Evolutionary conservation across 164 flowering plant species (phyloP), one percentile per base, ranked within the genome.

Genomic region (Vitis amurensis): DNA sequence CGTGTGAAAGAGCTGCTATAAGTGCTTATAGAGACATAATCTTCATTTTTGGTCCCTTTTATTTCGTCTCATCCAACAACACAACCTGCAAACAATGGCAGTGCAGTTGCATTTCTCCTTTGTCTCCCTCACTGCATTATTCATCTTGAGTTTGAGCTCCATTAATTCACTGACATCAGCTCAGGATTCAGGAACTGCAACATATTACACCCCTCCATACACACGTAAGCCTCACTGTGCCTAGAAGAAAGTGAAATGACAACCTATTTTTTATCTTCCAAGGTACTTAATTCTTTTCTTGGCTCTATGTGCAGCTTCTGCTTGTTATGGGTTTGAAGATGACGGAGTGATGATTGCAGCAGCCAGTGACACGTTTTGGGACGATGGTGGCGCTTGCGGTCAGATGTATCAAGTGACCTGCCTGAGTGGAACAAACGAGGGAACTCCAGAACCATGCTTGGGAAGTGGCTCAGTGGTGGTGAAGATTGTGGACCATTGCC

Each of bases 401-500:
- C 57, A 50, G n/a, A 64, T 5, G 15, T 71, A 71, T 63, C 53
- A 59, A 27, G 73, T 74, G 12, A 56, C 3, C 5, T 74, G 73
- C 49, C 7, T 51, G 2, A 16, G 73, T 7, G 61, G 62, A 11
- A 58, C 69, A 23, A 59, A 69, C 17, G 16, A 6, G 29, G 67
- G 50, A 3, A 55, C 31, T 14, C 76, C 73, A 12, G 63, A 73
- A 11, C 74, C 77, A 10, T 74, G 77, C 67, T 44, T 6, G 17
- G 68, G 27, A 4, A n/a, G 55, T 2, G 14, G 29, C 0, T 0
- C 58, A 1, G 77, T 74, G 50, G 65, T 59, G 5, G 74, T 78
- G 61, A 71, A 31, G 50, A 68, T 78, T 30, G 77, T 66, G 2
- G 73, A 78, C 23, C 60, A 30, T 23, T 74, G 82, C 76, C 77